Base-by-base conservation (phyloP, 192 early-diverging fungal genomes). In the Podila verticillata region DNA sequence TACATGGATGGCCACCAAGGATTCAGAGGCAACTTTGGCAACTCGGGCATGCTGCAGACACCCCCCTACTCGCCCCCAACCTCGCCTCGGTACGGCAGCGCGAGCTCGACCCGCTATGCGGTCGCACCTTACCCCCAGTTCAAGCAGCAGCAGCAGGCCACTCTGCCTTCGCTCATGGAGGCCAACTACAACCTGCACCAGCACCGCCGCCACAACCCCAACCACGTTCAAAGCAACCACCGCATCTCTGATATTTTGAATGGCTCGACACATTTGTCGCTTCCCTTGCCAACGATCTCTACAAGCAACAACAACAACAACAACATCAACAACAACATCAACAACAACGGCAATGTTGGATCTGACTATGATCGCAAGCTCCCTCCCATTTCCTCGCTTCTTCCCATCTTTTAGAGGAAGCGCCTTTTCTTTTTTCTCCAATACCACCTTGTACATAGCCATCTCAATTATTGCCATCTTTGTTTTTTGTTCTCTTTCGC, bases 51-150 rank as follows among this genome's bases (percentile, higher is more conserved):
- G 61, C 77, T 72, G 20, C 77, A 80, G 26, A 80, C 77, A 19
- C 77, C 77, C 51, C 77, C 77, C 34, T 80, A 72, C 47, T 80
- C 77, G 24, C 77, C 77, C 19, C 77, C 77, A 28, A 80, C 70
- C 7, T 80, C 77, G 36, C 77, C 77, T 19, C 77, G 77, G 30
- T 80, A 72, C 36, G 66, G 66, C 56, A 80, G 65, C 19, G 70
- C 48, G 29, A 68, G 65, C 48, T 63, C 77, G 65, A 72, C 65
- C 7, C 47, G 77, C 26, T 80, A 80, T 68, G 61, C 77, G 9
- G 69, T 72, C 19, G 77, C 77, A 13, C 77, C 77, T 30, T 80
- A 80, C 44, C 77, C 77, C 15, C 77, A 70, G 39, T 80, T 72
- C 77, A 80, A 79, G 60, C 31, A 47, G 12, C 30, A 44, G 34